A percentile compares a stretch with the other conserved stretches of the same genome.
Evolutionary conservation across 805 yeast species (phyloP).

Genomic region (Zygoascus biomembranicola): DNA sequence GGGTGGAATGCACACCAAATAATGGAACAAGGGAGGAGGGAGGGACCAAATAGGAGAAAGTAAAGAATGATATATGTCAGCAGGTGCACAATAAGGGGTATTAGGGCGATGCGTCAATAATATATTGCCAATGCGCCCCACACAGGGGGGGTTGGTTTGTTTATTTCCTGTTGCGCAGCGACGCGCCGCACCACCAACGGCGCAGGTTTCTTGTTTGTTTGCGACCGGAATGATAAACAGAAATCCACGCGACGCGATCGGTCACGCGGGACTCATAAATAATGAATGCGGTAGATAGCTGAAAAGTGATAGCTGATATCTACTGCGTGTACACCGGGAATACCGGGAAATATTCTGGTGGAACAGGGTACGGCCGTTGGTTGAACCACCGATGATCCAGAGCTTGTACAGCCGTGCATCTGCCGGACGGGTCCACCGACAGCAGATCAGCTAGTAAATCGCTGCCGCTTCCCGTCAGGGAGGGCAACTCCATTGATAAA

Average conservation of each 20-base stretch:
- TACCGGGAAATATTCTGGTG: background rate
- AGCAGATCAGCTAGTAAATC: conserved; percentile 34
- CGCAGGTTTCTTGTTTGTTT: background rate
- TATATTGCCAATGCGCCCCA: background rate
- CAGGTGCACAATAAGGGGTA: background rate
- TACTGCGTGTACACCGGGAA: background rate
- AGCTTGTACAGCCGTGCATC: conserved; percentile 41
- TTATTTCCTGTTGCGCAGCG: background rate
- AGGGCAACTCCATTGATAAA: conserved; percentile 21
- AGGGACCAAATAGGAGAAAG: background rate
- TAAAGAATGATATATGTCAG: background rate
- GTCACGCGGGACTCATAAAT: no score
- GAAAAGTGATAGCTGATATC: no score
- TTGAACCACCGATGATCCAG: conserved; percentile 15
- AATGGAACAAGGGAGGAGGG: background rate
- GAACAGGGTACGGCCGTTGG: background rate
- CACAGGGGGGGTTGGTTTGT: background rate
- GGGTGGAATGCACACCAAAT: background rate
- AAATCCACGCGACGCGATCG: background rate
- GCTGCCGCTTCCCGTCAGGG: conserved; percentile 15
- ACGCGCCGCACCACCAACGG: background rate
- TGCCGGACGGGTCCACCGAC: conserved; percentile 35
- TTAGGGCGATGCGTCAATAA: background rate
- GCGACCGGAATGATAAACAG: background rate
- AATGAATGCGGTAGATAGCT: no score